phyloP scores from a whole-genome alignment of 106 monocot species.

The Iris macrosiphon region DNA sequence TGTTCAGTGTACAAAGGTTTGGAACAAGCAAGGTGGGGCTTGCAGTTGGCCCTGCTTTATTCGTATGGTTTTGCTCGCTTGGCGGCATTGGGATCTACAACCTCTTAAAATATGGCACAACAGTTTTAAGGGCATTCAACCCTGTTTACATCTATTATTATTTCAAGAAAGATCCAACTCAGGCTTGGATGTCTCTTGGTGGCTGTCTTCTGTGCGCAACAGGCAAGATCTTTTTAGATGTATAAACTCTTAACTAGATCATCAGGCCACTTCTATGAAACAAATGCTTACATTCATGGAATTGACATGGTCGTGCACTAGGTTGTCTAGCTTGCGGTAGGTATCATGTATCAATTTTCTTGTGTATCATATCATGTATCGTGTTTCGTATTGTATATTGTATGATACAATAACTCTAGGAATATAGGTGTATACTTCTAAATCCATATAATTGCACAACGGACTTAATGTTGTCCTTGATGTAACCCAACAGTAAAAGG shows the following conservation, averaged over 20 bases:
- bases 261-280: not conserved
- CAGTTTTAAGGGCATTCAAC: slow-evolving; percentile 60
- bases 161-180: slow-evolving; percentile 46
- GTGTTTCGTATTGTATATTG: no score
- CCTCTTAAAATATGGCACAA: slow-evolving; percentile 45
- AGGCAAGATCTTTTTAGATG: no score
- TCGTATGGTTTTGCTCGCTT: slow-evolving; percentile 79
- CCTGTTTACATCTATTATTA: slow-evolving; percentile 56
- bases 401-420: no score
- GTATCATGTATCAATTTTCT: no score
- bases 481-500: no score
- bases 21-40: slow-evolving; percentile 82
- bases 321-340: no score
- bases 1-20: slow-evolving; percentile 71
- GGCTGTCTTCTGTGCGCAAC: slow-evolving; percentile 76
- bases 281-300: not conserved
- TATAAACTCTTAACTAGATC: no score
- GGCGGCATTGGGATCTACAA: slow-evolving; percentile 71
- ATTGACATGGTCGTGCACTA: no score
- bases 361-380: no score
- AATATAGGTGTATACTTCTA: no score
- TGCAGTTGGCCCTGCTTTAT: slow-evolving; percentile 66
- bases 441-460: no score
- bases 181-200: slow-evolving; percentile 71
- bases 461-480: no score